Percentiles rank a stretch among this genome's conserved stretches.
phyloP scores from a whole-genome alignment of 2,329 filamentous ascomycete genomes.

The Aureobasidium sp. region DNA sequence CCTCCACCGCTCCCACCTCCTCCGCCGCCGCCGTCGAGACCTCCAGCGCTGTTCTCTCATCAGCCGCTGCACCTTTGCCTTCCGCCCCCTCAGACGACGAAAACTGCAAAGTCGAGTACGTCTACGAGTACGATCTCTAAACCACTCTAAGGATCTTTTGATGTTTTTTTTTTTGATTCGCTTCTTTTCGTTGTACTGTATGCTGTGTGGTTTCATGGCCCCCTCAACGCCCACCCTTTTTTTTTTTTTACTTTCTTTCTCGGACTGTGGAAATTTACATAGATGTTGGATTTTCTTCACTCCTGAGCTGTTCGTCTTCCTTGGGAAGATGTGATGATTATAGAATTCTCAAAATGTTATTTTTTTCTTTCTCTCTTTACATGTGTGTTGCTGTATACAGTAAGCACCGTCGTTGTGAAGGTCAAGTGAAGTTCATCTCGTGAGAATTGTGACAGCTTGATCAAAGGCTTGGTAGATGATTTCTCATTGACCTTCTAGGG shows the following conservation, averaged over 20 bases:
- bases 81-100: neutral
- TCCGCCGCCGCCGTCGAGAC: neutral
- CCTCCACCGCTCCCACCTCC: neutral
- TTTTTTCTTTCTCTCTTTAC: neutral
- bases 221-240: too few species aligned
- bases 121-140: constrained; percentile 17
- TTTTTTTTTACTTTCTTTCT: too few species aligned
- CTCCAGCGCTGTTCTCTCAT: neutral
- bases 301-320: too few species aligned
- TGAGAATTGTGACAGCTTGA: neutral
- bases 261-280: too few species aligned
- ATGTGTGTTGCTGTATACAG: too few species aligned
- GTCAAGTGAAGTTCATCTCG: too few species aligned
- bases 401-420: too few species aligned
- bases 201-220: too few species aligned
- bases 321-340: neutral
- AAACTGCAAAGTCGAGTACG: constrained; percentile 18
- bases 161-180: neutral
- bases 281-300: too few species aligned
- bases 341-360: neutral
- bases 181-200: too few species aligned
- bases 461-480: neutral
- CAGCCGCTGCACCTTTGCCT: neutral
- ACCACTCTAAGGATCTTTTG: neutral
- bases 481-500: neutral